These are phyloP conservation scores for Hypoxylon perforatum DNA, from an alignment of 495 filamentous ascomycete genomes.

Conservation along the genomic window DNA sequence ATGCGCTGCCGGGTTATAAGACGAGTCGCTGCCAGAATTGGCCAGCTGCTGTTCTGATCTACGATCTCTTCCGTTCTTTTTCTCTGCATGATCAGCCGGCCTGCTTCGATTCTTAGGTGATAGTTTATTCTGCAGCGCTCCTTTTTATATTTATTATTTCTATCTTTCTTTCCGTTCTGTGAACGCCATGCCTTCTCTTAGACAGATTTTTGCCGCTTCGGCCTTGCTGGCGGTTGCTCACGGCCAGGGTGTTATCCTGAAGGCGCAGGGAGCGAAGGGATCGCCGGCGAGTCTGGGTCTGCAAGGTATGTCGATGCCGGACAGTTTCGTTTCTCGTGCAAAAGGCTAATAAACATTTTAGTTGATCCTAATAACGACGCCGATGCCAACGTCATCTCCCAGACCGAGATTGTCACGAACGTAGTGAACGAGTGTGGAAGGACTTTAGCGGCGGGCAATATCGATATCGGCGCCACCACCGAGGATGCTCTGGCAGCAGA, in stretches of 20 bases:
- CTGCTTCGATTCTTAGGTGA: slow-evolving; percentile 37
- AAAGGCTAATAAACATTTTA: slow-evolving; percentile 15
- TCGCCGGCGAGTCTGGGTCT: slow-evolving; percentile 53
- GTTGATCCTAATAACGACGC: slow-evolving; percentile 52
- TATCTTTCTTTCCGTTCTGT: slow-evolving; percentile 22
- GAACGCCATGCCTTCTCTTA: slow-evolving; percentile 44
- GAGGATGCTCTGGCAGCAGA: slow-evolving; percentile 57
- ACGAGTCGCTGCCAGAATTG: slow-evolving; percentile 14
- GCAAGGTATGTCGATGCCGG: slow-evolving; percentile 42
- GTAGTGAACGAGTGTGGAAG: slow-evolving; percentile 61
- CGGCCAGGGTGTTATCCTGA: slow-evolving; percentile 56
- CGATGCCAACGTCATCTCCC: slow-evolving; percentile 62
- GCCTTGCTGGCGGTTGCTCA: slow-evolving; percentile 49
- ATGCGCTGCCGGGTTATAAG: slow-evolving; percentile 21
- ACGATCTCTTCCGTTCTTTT: slow-evolving; percentile 1
- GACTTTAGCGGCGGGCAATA: slow-evolving; percentile 60
- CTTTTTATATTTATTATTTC: not conserved
- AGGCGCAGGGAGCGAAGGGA: slow-evolving; percentile 49
- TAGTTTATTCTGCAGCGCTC: slow-evolving; percentile 12
- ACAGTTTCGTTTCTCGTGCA: not conserved
- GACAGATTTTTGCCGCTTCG: slow-evolving; percentile 45
- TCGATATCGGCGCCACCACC: slow-evolving; percentile 62
- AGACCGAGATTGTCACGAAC: slow-evolving; percentile 56
- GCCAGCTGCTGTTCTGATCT: slow-evolving; percentile 1
- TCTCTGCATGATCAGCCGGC: slow-evolving; percentile 29